Conservation (phyloP, 805 yeast genomes). For the Candida oleophila region DNA sequence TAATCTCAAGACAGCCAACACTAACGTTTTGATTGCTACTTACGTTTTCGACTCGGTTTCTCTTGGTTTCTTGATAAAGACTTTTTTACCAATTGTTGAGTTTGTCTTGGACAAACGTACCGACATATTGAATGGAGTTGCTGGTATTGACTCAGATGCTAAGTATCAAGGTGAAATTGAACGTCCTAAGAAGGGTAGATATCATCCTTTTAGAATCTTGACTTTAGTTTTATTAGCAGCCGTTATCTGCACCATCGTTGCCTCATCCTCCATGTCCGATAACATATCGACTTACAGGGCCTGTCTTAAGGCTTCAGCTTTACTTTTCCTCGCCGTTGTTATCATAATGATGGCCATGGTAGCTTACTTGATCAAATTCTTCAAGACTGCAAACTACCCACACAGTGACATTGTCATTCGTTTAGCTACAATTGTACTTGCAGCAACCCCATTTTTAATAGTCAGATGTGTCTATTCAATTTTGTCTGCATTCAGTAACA, state of each 20-base stretch:
- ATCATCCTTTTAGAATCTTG: constrained; percentile 10
- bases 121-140: not conserved
- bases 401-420: not conserved
- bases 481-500: constrained; percentile 13
- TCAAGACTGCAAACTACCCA: not conserved
- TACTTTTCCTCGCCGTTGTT: constrained; percentile 12
- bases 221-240: constrained; percentile 11
- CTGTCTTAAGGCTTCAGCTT: constrained; percentile 10
- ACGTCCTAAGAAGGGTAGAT: constrained; percentile 4
- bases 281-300: not conserved
- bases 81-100: constrained; percentile 9
- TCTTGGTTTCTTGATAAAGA: constrained; percentile 12
- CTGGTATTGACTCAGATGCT: not conserved
- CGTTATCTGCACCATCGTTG: constrained; percentile 10
- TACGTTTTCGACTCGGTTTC: constrained; percentile 15
- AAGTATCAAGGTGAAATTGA: not conserved
- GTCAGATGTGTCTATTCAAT: constrained; percentile 13
- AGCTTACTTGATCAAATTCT: not conserved
- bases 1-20: not conserved
- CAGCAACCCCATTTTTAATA: constrained; percentile 7
- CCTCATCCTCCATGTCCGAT: constrained; percentile 7
- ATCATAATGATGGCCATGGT: constrained; percentile 6
- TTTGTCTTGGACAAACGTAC: constrained; percentile 1
- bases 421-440: constrained; percentile 6
- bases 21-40: constrained; percentile 11